These are phyloP conservation scores for Prunella vulgaris DNA, from an alignment of 257 asterid species.

Conservation along the genomic window DNA sequence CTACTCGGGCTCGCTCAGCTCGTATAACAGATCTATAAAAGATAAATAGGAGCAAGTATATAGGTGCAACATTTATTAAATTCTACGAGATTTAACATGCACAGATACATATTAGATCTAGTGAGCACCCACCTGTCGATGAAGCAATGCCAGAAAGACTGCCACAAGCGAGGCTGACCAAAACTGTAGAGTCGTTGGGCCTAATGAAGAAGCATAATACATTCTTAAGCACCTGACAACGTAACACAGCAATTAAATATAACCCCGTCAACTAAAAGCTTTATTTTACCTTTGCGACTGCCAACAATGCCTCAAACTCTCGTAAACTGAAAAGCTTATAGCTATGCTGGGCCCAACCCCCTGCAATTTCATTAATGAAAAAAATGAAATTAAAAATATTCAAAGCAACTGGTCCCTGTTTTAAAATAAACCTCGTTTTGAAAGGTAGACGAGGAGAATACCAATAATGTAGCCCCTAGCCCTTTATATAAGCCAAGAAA, in stretches of 20 bases:
- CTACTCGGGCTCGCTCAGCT: too few relatives aligned
- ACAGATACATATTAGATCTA: background rate
- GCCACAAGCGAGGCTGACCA: constrained; percentile 88
- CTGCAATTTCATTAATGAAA: constrained; percentile 37
- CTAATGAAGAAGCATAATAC: constrained; percentile 26
- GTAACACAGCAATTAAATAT: background rate
- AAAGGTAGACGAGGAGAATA: constrained; percentile 17
- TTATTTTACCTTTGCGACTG: constrained; percentile 46
- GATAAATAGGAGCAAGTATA: background rate
- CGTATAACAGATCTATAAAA: too few relatives aligned
- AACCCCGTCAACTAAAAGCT: background rate
- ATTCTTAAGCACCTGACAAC: background rate
- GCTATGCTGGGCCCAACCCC: constrained; percentile 97
- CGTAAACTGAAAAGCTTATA: constrained; percentile 86
- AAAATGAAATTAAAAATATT: background rate
- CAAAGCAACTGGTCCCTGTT: background rate
- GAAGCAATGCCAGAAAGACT: constrained; percentile 93
- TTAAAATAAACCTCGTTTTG: background rate
- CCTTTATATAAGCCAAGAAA: constrained; percentile 86
- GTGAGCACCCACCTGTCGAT: constrained; percentile 58
- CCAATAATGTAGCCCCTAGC: constrained; percentile 90
- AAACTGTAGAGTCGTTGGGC: constrained; percentile 67
- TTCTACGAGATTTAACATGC: background rate
- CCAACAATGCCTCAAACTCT: constrained; percentile 67
- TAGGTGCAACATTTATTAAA: background rate